Evolutionary conservation across 164 flowering plant species (phyloP).

Genomic region (Berberis thunbergii): DNA sequence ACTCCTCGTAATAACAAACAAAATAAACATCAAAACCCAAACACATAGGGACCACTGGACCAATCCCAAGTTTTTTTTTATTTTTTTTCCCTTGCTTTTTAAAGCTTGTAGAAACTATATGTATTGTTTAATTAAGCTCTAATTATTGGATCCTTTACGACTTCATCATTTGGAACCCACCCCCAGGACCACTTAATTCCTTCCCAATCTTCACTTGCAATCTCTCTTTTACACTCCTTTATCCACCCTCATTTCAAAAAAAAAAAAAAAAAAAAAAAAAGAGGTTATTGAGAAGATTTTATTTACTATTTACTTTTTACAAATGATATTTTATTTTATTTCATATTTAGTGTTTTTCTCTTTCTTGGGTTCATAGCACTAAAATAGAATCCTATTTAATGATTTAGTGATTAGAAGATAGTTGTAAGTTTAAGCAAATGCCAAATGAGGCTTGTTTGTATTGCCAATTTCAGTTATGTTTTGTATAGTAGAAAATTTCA

Average conservation of each 20-base stretch:
- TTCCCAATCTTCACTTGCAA: background rate
- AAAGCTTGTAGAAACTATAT: background rate
- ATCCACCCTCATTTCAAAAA: background rate
- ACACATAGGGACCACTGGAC: slow-evolving; percentile 8
- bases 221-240: background rate
- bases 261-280: background rate
- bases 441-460: too few species aligned
- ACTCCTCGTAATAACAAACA: slow-evolving; percentile 12
- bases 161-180: too few species aligned
- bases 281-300: background rate
- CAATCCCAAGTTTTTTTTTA: background rate
- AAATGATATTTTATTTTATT: too few species aligned
- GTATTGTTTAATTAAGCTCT: background rate
- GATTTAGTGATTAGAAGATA: too few species aligned
- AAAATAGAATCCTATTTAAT: too few species aligned
- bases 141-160: too few species aligned
- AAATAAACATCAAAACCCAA: background rate
- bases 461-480: too few species aligned
- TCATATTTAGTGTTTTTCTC: too few species aligned
- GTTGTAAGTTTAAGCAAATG: too few species aligned
- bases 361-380: too few species aligned
- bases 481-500: too few species aligned
- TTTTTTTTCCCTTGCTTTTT: background rate
- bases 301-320: too few species aligned
- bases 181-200: background rate